These are phyloP conservation scores for Castanospermum australe DNA, from an alignment of 306 rosid species.

Conservation along the genomic window DNA sequence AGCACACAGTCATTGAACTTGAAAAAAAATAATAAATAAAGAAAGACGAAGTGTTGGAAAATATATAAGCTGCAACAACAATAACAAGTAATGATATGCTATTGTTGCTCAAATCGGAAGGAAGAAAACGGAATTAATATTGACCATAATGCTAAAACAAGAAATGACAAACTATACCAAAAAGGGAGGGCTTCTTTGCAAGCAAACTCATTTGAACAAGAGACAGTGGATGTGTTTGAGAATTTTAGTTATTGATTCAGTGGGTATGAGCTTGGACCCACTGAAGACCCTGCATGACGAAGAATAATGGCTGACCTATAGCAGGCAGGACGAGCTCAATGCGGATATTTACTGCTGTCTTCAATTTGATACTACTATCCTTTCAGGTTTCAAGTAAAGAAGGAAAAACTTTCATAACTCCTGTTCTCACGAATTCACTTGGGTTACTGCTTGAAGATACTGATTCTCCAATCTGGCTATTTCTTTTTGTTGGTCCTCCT, in stretches of 20 bases:
- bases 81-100: background rate
- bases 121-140: background rate
- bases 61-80: background rate
- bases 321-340: too few species aligned
- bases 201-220: background rate
- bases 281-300: background rate
- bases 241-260: conserved; percentile 13
- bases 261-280: conserved; percentile 32
- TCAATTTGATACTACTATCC: conserved; percentile 3
- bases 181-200: background rate
- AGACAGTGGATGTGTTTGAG: conserved; percentile 20
- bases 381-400: too few species aligned
- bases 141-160: background rate
- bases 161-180: conserved; percentile 2
- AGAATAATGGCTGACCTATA: conserved; percentile 15
- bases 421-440: background rate
- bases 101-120: background rate
- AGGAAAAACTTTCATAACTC: background rate
- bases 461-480: conserved; percentile 31
- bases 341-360: too few species aligned
- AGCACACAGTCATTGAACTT: too few species aligned
- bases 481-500: conserved; percentile 27
- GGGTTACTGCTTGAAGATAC: conserved; percentile 4
- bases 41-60: background rate
- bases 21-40: background rate